Conservation (phyloP, 805 yeast species). For the Metschnikowia koreensis region DNA sequence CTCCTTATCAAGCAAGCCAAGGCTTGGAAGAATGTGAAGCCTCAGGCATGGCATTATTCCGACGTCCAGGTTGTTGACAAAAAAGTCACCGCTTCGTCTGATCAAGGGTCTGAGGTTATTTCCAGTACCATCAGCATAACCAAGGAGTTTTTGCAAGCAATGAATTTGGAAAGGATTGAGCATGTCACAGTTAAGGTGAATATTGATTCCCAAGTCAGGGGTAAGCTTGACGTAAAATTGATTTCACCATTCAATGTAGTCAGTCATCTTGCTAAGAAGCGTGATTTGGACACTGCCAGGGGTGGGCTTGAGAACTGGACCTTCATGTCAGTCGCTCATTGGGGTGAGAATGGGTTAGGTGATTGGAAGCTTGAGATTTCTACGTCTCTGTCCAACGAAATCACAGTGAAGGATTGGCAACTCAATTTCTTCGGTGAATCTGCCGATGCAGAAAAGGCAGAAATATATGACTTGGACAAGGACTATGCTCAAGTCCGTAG, state of each 20-base stretch:
- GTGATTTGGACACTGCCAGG: constrained; percentile 55
- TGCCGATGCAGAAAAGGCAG: constrained; percentile 60
- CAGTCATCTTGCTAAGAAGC: constrained; percentile 69
- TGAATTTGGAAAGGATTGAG: constrained; percentile 72
- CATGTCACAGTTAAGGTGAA: constrained; percentile 83
- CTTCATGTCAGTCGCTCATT: constrained; percentile 96
- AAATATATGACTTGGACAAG: constrained; percentile 48
- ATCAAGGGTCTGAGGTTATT: constrained; percentile 19
- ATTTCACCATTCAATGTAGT: constrained; percentile 72
- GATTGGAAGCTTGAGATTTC: constrained; percentile 74
- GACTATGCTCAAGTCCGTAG: constrained; percentile 45
- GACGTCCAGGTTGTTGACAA: constrained; percentile 38
- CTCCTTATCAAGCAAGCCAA: constrained; percentile 68
- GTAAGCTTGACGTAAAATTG: constrained; percentile 62
- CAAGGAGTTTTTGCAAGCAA: constrained; percentile 45
- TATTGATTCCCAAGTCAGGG: constrained; percentile 63
- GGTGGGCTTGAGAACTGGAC: constrained; percentile 80
- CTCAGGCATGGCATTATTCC: constrained; percentile 78
- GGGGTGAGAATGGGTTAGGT: constrained; percentile 86
- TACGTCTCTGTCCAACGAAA: constrained; percentile 34
- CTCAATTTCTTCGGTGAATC: constrained; percentile 80
- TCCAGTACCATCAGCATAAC: constrained; percentile 42
- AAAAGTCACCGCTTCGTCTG: constrained; percentile 13
- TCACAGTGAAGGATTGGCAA: constrained; percentile 64
- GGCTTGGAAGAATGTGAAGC: constrained; percentile 81